These are phyloP conservation scores for Camellia sinensis DNA, from an alignment of 148 eudicot genomes.

Conservation along the genomic window DNA sequence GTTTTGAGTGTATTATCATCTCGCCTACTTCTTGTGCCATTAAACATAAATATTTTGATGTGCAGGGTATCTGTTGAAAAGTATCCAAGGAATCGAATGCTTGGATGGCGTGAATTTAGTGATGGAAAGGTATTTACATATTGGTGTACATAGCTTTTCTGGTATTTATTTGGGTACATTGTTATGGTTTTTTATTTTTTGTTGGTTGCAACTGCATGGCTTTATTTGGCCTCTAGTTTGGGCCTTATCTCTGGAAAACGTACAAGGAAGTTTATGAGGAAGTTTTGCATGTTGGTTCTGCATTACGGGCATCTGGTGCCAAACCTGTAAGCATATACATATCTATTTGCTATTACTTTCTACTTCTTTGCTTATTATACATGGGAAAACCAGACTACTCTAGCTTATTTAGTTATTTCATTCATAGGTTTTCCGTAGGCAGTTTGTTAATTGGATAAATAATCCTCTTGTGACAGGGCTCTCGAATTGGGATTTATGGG, in stretches of 20 bases:
- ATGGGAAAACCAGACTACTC: neutral
- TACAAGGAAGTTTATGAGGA: conserved; percentile 79
- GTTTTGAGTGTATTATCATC: too few species aligned
- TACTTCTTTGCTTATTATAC: neutral
- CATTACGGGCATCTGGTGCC: conserved; percentile 70
- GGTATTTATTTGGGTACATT: neutral
- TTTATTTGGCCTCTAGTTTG: conserved; percentile 45
- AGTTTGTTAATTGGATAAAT: neutral
- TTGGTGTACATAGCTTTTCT: neutral
- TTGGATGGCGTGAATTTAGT: conserved; percentile 76
- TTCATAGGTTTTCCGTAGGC: neutral
- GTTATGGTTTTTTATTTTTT: neutral
- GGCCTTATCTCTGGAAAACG: conserved; percentile 89
- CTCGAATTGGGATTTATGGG: conserved; percentile 91
- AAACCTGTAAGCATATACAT: conserved; percentile 61
- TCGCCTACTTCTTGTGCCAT: neutral
- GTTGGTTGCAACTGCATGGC: neutral
- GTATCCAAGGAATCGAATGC: conserved; percentile 70
- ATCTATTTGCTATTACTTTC: neutral
- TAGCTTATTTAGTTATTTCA: neutral
- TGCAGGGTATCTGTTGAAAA: conserved; percentile 65
- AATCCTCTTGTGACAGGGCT: conserved; percentile 46
- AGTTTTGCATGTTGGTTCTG: conserved; percentile 66
- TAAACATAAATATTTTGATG: conserved; percentile 2
- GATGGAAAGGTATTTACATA: conserved; percentile 62